Conservation (phyloP, 148 eudicot species). For the Gaultheria prostrata region DNA sequence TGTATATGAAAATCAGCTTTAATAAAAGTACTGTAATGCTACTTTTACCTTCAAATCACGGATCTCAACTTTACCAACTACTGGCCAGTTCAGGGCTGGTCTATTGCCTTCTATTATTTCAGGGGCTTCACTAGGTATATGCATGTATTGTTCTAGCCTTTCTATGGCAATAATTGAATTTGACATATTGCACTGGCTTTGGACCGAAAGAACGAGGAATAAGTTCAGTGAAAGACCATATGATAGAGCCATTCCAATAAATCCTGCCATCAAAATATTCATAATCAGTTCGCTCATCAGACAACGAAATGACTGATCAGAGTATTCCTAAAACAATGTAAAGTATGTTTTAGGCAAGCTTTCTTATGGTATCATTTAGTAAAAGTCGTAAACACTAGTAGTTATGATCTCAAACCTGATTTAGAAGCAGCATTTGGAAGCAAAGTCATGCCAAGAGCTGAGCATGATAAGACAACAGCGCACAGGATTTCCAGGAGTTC, state of each 20-base stretch:
- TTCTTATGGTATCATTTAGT: not conserved
- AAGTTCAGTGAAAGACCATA: conserved; percentile 79
- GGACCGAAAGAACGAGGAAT: conserved; percentile 61
- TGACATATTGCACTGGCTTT: conserved; percentile 61
- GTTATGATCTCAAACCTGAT: conserved; percentile 28
- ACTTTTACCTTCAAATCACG: conserved; percentile 57
- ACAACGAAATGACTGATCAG: conserved; percentile 28
- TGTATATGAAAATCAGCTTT: not conserved
- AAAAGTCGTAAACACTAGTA: not conserved
- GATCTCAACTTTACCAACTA: conserved; percentile 71
- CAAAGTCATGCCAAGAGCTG: conserved; percentile 45
- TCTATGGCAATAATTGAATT: conserved; percentile 75
- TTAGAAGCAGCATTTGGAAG: conserved; percentile 31
- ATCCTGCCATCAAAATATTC: conserved; percentile 46
- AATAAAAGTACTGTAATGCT: not conserved
- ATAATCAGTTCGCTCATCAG: conserved; percentile 12
- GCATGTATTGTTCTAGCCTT: conserved; percentile 78
- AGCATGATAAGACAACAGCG: conserved; percentile 40
- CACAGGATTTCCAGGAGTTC: conserved; percentile 52
- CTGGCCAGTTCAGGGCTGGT: conserved; percentile 72
- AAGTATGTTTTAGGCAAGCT: not conserved
- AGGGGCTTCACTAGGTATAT: conserved; percentile 79
- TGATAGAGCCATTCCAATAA: conserved; percentile 82
- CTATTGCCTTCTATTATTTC: conserved; percentile 55
- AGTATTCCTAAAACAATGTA: not conserved